Evolutionary conservation across 768 basidiomycete species (phyloP).

Genomic region (Hydnum rufescens): DNA sequence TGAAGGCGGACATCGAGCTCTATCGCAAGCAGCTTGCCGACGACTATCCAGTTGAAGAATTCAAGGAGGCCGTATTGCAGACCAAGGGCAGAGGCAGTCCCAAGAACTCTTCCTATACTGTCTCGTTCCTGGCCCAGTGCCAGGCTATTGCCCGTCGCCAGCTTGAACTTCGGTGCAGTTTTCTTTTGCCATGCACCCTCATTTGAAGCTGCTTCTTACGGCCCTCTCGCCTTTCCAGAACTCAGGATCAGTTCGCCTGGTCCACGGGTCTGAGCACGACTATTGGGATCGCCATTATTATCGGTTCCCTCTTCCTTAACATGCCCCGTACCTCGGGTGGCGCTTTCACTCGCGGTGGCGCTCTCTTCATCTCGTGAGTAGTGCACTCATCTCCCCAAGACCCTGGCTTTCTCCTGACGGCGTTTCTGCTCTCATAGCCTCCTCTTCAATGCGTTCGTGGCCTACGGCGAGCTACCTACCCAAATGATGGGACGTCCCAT

Average conservation of each 20-base stretch:
- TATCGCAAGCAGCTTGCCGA: slow-evolving; percentile 50
- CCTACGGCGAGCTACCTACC: slow-evolving; percentile 53
- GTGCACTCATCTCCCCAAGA: slow-evolving; percentile 4
- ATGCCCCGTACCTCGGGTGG: slow-evolving; percentile 55
- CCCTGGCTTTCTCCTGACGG: slow-evolving; percentile 6
- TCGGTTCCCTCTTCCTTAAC: slow-evolving; percentile 58
- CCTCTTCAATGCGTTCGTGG: slow-evolving; percentile 47
- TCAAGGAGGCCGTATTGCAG: slow-evolving; percentile 55
- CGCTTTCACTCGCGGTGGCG: slow-evolving; percentile 71
- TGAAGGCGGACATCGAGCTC: slow-evolving; percentile 30
- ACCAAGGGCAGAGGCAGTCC: slow-evolving; percentile 67
- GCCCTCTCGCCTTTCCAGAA: background rate
- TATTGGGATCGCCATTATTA: slow-evolving; percentile 31
- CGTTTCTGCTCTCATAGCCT: slow-evolving; percentile 18
- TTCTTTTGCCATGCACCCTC: slow-evolving; percentile 34
- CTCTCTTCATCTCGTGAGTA: slow-evolving; percentile 36
- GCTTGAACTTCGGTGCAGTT: slow-evolving; percentile 65
- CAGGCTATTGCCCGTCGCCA: slow-evolving; percentile 48
- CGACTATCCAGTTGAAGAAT: slow-evolving; percentile 28
- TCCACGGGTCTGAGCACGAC: background rate
- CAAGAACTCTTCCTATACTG: slow-evolving; percentile 63
- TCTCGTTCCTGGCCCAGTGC: slow-evolving; percentile 59
- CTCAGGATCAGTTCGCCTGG: background rate
- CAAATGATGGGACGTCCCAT: slow-evolving; percentile 68
- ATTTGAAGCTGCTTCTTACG: background rate